Conservation (phyloP, 176 grass and related monocot species). For the Carex cristatella region DNA sequence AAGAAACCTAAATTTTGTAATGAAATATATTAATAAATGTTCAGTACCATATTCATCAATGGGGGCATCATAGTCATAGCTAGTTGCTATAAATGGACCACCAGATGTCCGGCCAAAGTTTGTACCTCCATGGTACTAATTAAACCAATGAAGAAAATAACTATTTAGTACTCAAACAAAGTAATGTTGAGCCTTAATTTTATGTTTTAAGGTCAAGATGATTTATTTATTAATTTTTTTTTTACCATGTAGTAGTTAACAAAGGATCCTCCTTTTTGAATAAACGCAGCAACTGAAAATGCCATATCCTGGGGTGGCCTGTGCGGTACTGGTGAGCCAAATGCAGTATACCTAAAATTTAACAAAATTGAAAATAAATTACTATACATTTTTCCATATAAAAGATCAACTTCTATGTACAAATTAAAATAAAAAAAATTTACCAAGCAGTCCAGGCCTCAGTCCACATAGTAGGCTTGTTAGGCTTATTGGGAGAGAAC, state of each 20-base stretch:
- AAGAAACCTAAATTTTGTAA: slow-evolving; percentile 11
- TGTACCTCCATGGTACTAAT: slow-evolving; percentile 92
- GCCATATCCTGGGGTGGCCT: slow-evolving; percentile 82
- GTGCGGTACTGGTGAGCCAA: slow-evolving; percentile 81
- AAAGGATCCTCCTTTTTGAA: slow-evolving; percentile 96
- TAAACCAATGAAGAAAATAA: slow-evolving; percentile 10
- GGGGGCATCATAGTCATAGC: slow-evolving; percentile 95
- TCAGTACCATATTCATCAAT: slow-evolving; percentile 89
- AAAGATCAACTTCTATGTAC: slow-evolving; percentile 8
- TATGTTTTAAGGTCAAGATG: background rate
- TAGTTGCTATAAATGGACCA: slow-evolving; percentile 94
- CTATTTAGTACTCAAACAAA: background rate
- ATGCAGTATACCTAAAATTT: slow-evolving; percentile 74
- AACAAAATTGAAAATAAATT: slow-evolving; percentile 16
- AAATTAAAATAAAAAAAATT: slow-evolving; percentile 17
- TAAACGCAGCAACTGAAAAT: slow-evolving; percentile 80
- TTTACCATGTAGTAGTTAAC: slow-evolving; percentile 98
- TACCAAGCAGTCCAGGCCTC: slow-evolving; percentile 99
- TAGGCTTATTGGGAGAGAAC: slow-evolving; percentile 77
- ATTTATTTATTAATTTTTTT: background rate
- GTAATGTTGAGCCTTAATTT: background rate
- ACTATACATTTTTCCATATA: background rate
- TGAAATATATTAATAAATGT: background rate
- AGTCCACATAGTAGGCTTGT: slow-evolving; percentile 97
- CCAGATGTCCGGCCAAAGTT: slow-evolving; percentile 89